Evolutionary conservation across 805 yeast species (phyloP), one percentile per base, ranked within the genome.

Genomic region (Maudiozyma saulgeensis): DNA sequence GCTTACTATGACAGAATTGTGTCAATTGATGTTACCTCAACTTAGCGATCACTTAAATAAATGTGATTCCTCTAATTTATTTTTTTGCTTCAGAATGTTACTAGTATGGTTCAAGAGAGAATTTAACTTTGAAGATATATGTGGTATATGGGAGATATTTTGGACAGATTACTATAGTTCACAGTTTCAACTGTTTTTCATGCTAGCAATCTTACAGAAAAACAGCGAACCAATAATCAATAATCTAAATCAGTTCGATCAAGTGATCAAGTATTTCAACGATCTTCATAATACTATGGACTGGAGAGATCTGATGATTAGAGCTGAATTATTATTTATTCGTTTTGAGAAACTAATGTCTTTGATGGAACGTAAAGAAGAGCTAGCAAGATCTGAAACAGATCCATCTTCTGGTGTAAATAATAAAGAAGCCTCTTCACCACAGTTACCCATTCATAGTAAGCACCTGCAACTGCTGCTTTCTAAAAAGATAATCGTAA

Each of bases 101-200:
- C 71, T 93, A 39, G 97, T 93, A 2, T 90, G 96, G 96, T 93
- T 78, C 64, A 93, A 93, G 64, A 78, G 99, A 45, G 99, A 93
- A 61, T 83, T 93, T 54, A 77, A 75, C 26, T 86, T 91, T 77
- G 78, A 78, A 44, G 87, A 87, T 48, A 85, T 87, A 1, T 69
- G 85, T 61, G 71, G 77, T 28, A 72, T 91, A n/a, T 91, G 98
- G 98, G 99, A 91, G 61, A 81, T 85, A 3, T 71, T 93, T 44
- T 87, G 93, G 82, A 91, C 98, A 0, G 91, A 91, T 67, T 84
- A 70, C 59, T 81, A 87, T 60, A 78, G 91, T 0, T 81, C 93
- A 6, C 97, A 93, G 64, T 90, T 84, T 64, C 95, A 89, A 57
- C 68, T 93, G 37, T 89, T 93, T 61, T 76, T 93, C 58, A 91